Evolutionary conservation across 108 stramenopile species (phyloP).

Genomic region (Cyclotella distinguenda): DNA sequence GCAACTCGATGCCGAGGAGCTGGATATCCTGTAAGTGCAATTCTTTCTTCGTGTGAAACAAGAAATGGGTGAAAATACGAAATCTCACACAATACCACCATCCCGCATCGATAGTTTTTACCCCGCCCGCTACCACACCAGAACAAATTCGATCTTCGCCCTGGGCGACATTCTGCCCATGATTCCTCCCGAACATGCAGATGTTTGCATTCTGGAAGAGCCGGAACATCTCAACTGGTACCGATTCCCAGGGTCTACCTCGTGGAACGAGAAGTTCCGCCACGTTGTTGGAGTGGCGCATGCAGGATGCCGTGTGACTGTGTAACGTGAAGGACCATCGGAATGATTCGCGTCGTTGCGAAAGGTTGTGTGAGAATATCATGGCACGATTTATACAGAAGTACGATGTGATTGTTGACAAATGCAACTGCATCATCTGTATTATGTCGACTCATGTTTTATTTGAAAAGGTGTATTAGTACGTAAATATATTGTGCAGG

Average conservation of each 20-base stretch:
- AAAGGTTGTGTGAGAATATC: no score
- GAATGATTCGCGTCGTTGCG: no score
- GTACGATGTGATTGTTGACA: no score
- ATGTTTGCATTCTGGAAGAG: conserved; percentile 85
- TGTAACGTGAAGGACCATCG: no score
- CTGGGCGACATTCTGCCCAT: conserved; percentile 65
- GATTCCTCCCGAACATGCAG: conserved; percentile 36
- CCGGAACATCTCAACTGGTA: conserved; percentile 90
- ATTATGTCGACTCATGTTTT: no score
- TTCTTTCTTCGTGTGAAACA: conserved; percentile 8
- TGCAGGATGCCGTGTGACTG: no score
- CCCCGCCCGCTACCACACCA: conserved; percentile 53
- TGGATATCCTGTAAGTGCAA: conserved; percentile 51
- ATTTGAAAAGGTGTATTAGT: no score
- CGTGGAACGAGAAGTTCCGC: conserved; percentile 78
- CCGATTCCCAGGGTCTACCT: conserved; percentile 55
- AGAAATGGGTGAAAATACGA: conserved; percentile 6
- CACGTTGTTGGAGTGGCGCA: conserved; percentile 87
- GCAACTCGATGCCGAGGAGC: conserved; percentile 53
- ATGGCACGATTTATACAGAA: no score
- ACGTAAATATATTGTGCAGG: no score
- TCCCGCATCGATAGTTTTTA: conserved; percentile 35
- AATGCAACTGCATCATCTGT: no score
- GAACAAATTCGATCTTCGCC: conserved; percentile 65
- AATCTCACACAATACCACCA: background rate